Evolutionary conservation across 441 rosid genomes (phyloP), one percentile per base, ranked within the genome.

Genomic region (Gossypium schwendimanii): DNA sequence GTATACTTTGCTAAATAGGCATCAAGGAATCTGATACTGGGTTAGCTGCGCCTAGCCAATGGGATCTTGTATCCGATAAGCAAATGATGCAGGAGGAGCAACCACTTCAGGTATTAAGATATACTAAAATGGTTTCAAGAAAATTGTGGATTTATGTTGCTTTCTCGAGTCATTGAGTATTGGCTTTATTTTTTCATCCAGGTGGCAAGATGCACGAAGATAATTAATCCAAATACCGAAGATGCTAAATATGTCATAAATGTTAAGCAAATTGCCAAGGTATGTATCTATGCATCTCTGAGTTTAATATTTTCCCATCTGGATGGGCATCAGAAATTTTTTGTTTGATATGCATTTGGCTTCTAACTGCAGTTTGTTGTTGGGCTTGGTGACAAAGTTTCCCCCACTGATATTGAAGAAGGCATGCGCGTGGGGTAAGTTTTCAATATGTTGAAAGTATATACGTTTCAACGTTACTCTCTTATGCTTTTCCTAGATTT

Each of bases 61-160:
- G 99, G 99, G 99, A 94, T 86, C 99, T 94, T 71, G 99, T 94
- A 33, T 94, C 98, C 1, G 98, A 94, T 75, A 94, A 94, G 71
- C 97, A 92, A 75, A 94, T 94, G 99, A 94, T 94, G 99, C 98
- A 94, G 76, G 99, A 94, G 78, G 99, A 92, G 83, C 99, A 94
- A 65, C 99, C 98, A 8, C 94, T 94, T 54, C 98, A 94, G 87
- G 97, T 88, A 61, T 11, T 26, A n/a, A n/a, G 78, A 63, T 64
- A 26, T 67, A 21, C 12, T 65, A 9, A 11, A 65, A 49, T 12
- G 9, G 3, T 31, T 68, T 31, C 20, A 3, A 9, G 7, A 9
- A 65, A 9, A 69, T 20, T 39, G 11, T 26, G 6, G 71, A 4
- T 64, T 15, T 28, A 2, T 21, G 28, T 36, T 15, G 17, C 9